phyloP scores from a whole-genome alignment of 1,139 yeast species.

The Geotrichum macrosporum region DNA sequence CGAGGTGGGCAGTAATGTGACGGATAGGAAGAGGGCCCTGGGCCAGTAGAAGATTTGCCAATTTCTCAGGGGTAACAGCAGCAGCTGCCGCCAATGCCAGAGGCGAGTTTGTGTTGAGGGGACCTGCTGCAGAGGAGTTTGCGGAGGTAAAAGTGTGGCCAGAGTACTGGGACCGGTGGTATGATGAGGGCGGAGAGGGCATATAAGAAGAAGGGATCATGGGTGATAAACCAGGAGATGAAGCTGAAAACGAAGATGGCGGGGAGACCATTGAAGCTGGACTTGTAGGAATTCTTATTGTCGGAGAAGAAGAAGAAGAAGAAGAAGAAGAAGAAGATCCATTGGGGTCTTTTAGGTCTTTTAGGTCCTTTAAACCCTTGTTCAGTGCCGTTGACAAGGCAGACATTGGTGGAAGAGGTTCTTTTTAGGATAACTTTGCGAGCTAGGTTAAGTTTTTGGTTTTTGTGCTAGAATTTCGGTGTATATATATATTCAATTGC shows the following conservation, averaged over 20 bases:
- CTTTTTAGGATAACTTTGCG: no score
- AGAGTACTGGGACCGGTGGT: neutral
- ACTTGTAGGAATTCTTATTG: no score
- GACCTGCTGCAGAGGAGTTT: conserved; percentile 21
- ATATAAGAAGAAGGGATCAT: neutral
- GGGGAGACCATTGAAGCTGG: no score
- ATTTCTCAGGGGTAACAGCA: conserved; percentile 73
- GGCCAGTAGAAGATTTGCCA: conserved; percentile 61
- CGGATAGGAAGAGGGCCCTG: conserved; percentile 91
- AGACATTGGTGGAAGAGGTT: no score
- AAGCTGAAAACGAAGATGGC: neutral
- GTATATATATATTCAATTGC: no score
- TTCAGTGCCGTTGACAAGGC: no score
- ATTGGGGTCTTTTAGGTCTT: no score
- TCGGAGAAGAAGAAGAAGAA: no score
- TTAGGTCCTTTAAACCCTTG: no score
- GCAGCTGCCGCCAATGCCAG: conserved; percentile 87
- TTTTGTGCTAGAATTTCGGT: no score
- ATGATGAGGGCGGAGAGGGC: neutral
- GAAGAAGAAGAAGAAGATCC: no score
- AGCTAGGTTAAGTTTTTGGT: no score
- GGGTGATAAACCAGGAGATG: neutral
- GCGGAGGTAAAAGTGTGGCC: neutral
- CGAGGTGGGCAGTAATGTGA: conserved; percentile 75
- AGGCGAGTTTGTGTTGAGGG: conserved; percentile 71